These are phyloP conservation scores for Rhodotorula glutinis DNA, from an alignment of 1,284 basidiomycete genomes.

Conservation along the genomic window DNA sequence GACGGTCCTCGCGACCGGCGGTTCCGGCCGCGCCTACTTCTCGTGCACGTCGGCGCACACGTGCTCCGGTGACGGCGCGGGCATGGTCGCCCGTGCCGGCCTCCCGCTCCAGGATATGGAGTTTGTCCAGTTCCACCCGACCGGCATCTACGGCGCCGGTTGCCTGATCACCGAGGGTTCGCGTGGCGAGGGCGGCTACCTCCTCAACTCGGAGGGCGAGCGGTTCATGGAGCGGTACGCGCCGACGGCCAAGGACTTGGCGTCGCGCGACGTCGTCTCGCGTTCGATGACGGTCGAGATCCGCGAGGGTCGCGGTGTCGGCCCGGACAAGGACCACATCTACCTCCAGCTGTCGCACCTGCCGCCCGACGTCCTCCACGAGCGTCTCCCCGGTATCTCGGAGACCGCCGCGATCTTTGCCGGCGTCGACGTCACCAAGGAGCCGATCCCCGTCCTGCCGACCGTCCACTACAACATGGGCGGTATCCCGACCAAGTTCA, in stretches of 20 bases:
- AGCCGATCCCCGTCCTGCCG: constrained; percentile 94
- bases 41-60: constrained; percentile 98
- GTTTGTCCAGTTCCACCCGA: constrained; percentile 99
- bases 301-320: constrained; percentile 97
- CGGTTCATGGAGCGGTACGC: constrained; percentile 98
- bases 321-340: constrained; percentile 97
- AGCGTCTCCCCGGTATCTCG: constrained; percentile 97
- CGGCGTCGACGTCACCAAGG: constrained; percentile 99
- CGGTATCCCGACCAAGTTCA: constrained; percentile 98
- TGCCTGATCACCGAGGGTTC: constrained; percentile 99
- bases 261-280: constrained; percentile 98
- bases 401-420: constrained; percentile 99
- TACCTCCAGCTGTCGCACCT: constrained; percentile 97
- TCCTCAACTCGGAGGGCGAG: constrained; percentile 98
- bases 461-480: constrained; percentile 79
- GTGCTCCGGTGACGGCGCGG: constrained; percentile 98
- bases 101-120: constrained; percentile 96
- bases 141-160: constrained; percentile 98
- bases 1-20: constrained; percentile 96
- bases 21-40: constrained; percentile 98
- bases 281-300: constrained; percentile 99
- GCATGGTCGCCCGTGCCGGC: constrained; percentile 96
- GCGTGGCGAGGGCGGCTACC: constrained; percentile 98
- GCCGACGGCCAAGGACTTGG: constrained; percentile 98
- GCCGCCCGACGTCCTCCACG: constrained; percentile 91